Base-by-base conservation (phyloP, 2,329 filamentous ascomycete genomes). In the Graphilbum sp. region DNA sequence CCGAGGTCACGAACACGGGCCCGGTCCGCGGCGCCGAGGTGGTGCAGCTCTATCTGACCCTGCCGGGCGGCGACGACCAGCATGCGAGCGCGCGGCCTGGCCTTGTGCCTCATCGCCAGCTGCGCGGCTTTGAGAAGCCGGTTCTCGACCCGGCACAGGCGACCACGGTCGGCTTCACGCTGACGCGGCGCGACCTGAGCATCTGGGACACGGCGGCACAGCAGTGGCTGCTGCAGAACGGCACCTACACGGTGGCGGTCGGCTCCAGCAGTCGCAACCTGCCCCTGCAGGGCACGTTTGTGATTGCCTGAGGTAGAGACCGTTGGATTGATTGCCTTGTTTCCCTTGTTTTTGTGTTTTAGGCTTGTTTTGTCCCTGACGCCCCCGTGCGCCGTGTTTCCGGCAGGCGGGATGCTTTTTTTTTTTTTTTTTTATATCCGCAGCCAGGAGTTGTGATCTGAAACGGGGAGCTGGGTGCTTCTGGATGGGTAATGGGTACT, bases 71-170 rank as follows among this genome's bases (percentile, higher is more conserved):
- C 15, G 38, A 16, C 15, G 38, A 16, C n/a, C 19, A 23, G 30
- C 27, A 32, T 19, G 32, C 8, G 4, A 33, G 27, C 19, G n/a
- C n/a, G n/a, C n/a, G n/a, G n/a, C n/a, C n/a, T n/a, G n/a, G n/a
- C n/a, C 37, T 19, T 7, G 21, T 33, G 7, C 77, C 77, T 0
- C 54, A 63, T 1, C 58, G 64, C 31, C 74, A 80, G 51, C 59
- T 82, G n/a, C 62, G 76, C 8, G 75, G 77, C 7, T 81, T 81
- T 42, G 69, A 71, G 37, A 81, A 81, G 58, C 58, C 65, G 0
- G 58, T 56, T 15, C 44, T 80, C 33, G 55, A 60, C 29, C 35
- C 41, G 11, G 62, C 63, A 0, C 52, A 62, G 40, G 61, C 54
- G 16, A 54, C 56, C 15, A 62, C 56, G 0, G 55, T 75, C 0